Conservation (phyloP, 495 filamentous ascomycete genomes). For the Penicillium daleae region DNA sequence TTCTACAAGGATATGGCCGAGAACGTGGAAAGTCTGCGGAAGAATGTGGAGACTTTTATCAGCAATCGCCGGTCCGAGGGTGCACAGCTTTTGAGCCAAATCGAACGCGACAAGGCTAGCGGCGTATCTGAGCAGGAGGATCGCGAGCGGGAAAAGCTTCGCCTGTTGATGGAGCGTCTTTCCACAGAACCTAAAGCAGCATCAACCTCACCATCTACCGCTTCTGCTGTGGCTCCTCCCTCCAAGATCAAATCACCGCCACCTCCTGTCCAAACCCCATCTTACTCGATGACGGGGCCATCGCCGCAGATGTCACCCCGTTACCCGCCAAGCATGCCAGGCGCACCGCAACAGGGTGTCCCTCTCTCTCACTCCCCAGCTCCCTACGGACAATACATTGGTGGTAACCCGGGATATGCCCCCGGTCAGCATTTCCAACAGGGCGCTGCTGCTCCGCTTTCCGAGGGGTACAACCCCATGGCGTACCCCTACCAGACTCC, state of each 20-base stretch:
- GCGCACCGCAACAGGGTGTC: constrained; percentile 31
- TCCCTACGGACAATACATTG: constrained; percentile 47
- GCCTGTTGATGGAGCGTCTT: constrained; percentile 93
- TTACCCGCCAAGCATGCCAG: constrained; percentile 47
- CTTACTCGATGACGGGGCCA: constrained; percentile 40
- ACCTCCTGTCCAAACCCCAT: constrained; percentile 44
- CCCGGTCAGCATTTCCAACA: constrained; percentile 50
- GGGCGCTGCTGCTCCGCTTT: constrained; percentile 48
- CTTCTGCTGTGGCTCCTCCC: constrained; percentile 43
- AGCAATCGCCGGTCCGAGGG: constrained; percentile 92
- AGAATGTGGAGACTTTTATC: constrained; percentile 97
- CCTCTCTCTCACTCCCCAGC: constrained; percentile 47
- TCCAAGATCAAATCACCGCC: constrained; percentile 48
- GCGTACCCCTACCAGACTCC: constrained; percentile 55
- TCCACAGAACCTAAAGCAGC: constrained; percentile 68
- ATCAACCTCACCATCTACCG: constrained; percentile 44
- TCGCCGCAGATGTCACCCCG: constrained; percentile 50
- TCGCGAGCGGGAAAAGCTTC: constrained; percentile 79
- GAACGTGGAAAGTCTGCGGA: constrained; percentile 89
- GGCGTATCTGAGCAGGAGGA: constrained; percentile 77
- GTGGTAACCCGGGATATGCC: constrained; percentile 34
- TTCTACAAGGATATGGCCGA: constrained; percentile 97
- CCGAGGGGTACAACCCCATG: constrained; percentile 59
- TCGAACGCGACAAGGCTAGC: constrained; percentile 75
- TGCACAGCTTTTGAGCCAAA: constrained; percentile 82